Evolutionary conservation across 208 protist species (phyloP), one percentile per base, ranked within the genome.

Genomic region (Angomonas ambiguus): DNA sequence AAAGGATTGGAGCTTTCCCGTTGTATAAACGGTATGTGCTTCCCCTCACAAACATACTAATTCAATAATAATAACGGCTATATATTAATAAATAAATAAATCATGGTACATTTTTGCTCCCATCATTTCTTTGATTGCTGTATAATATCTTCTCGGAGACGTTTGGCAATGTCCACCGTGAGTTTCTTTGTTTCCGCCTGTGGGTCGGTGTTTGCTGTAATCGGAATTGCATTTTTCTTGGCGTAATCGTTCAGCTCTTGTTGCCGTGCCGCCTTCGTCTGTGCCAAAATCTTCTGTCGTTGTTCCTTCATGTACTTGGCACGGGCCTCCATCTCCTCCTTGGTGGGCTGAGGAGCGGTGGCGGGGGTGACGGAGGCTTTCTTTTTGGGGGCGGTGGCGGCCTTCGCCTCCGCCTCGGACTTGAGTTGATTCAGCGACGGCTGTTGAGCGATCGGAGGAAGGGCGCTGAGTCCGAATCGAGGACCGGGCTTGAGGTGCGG

Each of bases 231-330:
- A 49, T 67, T 76, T 48, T 85, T 73, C 51, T 74, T 66, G 1
- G 77, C 72, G 72, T 83, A 96, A 16, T 86, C 69, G 30, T 76
- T 61, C 8, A 96, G 71, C 65, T 92, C 82, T 57, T 88, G 71
- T 61, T 94, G 68, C 16, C 91, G 85, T 1, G 56, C 77, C 3
- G 79, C 86, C 38, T 89, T 93, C 59, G 93, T 96, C 51, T 79
- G 70, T 3, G 72, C 66, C 0, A 96, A 60, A 57, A 96, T 91
- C 41, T 77, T 78, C 59, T 91, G 87, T 0, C 91, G 85, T 65
- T 96, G 91, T 75, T 92, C 74, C 32, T 80, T 70, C 85, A 96
- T 93, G 73, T 96, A 83, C 63, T 79, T 35, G 2, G 83, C 91
- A 18, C 85, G 72, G 35, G 61, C 72, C 55, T 91, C 84, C 22